Conservation (phyloP, 805 yeast genomes). For the Teunomyces cretensis region DNA sequence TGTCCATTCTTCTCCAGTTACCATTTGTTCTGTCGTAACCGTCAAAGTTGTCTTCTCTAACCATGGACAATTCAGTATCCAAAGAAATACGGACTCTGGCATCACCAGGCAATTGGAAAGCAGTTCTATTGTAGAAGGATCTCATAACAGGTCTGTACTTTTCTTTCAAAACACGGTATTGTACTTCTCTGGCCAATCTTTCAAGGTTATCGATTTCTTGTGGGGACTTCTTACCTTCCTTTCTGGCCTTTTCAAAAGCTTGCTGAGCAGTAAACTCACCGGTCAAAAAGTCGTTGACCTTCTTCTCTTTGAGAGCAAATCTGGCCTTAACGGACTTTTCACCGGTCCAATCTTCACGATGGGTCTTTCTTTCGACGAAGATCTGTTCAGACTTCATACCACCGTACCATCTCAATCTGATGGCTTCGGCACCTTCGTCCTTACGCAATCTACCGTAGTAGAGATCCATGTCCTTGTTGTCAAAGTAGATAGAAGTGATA, state of each 20-base stretch:
- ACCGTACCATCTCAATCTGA: conserved; percentile 98
- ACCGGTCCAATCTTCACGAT: conserved; percentile 99
- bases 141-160: conserved; percentile 91
- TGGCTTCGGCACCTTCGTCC: conserved; percentile 98
- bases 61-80: conserved; percentile 96
- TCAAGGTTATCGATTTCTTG: conserved; percentile 91
- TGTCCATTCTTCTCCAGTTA: conserved; percentile 98
- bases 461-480: conserved; percentile 82
- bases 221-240: conserved; percentile 83
- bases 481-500: conserved; percentile 94
- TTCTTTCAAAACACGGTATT: conserved; percentile 81
- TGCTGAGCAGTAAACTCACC: conserved; percentile 87
- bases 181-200: conserved; percentile 89
- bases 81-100: conserved; percentile 98
- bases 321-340: conserved; percentile 99
- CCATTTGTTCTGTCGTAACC: conserved; percentile 85
- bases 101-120: conserved; percentile 98
- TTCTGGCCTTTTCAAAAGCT: conserved; percentile 88
- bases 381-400: conserved; percentile 92
- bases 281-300: conserved; percentile 77
- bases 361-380: conserved; percentile 96
- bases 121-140: conserved; percentile 96
- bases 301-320: conserved; percentile 86
- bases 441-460: conserved; percentile 93
- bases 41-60: conserved; percentile 95